These are phyloP conservation scores for Nakaseomyces nivariensis DNA, from an alignment of 1,139 yeast genomes.

Conservation along the genomic window DNA sequence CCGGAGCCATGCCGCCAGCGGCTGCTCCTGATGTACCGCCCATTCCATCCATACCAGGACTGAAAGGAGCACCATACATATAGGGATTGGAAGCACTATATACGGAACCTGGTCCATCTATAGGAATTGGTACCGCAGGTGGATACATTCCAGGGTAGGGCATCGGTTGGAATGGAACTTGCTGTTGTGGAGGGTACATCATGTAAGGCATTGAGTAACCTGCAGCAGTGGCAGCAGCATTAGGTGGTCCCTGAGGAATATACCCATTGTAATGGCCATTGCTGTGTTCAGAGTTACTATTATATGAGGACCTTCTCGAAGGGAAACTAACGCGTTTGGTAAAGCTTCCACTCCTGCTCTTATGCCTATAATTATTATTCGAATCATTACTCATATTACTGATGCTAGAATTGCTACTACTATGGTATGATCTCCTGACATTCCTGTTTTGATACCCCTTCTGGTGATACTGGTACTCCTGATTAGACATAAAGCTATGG, in stretches of 20 bases:
- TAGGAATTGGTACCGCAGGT: neutral
- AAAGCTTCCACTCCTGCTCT: constrained; percentile 2
- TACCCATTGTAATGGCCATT: neutral
- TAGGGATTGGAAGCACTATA: neutral
- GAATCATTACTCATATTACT: neutral
- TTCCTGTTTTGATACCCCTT: neutral
- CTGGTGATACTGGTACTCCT: constrained; percentile 4
- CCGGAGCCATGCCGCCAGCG: constrained; percentile 2
- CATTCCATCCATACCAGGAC: neutral
- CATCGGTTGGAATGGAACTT: neutral
- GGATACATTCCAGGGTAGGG: neutral
- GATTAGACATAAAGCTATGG: constrained; percentile 9
- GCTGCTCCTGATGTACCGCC: neutral
- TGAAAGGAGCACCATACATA: neutral
- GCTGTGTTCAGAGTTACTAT: constrained; percentile 3
- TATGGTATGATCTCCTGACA: constrained; percentile 1
- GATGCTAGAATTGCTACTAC: neutral
- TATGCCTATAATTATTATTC: neutral
- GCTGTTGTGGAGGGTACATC: constrained; percentile 11
- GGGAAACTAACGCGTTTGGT: constrained; percentile 1
- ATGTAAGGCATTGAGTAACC: constrained; percentile 11
- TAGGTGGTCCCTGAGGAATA: neutral
- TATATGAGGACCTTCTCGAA: constrained; percentile 2
- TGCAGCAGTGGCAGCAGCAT: neutral
- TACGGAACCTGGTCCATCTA: neutral